A percentile compares a stretch with the other conserved stretches of the same genome.
phyloP scores from a whole-genome alignment of 306 rosid genomes.

The Malus sieversii region DNA sequence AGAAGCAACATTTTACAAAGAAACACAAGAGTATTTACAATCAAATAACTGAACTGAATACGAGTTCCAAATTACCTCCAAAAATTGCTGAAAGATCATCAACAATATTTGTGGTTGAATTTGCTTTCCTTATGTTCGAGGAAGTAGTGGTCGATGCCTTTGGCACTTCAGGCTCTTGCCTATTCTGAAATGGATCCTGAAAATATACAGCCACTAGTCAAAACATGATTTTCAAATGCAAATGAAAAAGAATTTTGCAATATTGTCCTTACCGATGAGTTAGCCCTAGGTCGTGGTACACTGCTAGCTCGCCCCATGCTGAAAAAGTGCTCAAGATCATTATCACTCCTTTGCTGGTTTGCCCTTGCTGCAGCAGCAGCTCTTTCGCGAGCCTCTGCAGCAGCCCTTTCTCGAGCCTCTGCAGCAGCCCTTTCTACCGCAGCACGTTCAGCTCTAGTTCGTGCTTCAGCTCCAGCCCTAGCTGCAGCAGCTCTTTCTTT shows the following conservation, averaged over 20 bases:
- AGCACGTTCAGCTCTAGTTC: constrained; percentile 71
- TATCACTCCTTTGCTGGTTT: constrained; percentile 68
- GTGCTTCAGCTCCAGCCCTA: constrained; percentile 59
- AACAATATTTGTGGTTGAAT: constrained; percentile 69
- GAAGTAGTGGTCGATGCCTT: constrained; percentile 49
- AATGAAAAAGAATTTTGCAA: constrained; percentile 17
- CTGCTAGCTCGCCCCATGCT: constrained; percentile 68
- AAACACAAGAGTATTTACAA: constrained; percentile 2
- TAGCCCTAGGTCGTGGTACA: constrained; percentile 85
- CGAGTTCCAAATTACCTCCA: constrained; percentile 51
- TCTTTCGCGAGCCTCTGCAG: constrained; percentile 74
- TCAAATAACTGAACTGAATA: constrained; percentile 6
- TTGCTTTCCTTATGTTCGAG: constrained; percentile 62
- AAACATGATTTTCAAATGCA: neutral
- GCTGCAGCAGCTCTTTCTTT: constrained; percentile 31
- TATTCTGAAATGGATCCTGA: constrained; percentile 46
- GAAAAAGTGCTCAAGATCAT: constrained; percentile 83
- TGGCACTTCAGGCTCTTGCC: constrained; percentile 43
- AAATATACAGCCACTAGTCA: constrained; percentile 24
- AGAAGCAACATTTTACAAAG: constrained; percentile 8
- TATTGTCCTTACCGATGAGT: constrained; percentile 52
- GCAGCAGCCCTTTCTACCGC: constrained; percentile 80
- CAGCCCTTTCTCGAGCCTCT: constrained; percentile 82
- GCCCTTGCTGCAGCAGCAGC: constrained; percentile 81
- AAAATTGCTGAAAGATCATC: constrained; percentile 92